Conservation (phyloP, 2,329 filamentous ascomycete species). For the Trichoderma sp. region DNA sequence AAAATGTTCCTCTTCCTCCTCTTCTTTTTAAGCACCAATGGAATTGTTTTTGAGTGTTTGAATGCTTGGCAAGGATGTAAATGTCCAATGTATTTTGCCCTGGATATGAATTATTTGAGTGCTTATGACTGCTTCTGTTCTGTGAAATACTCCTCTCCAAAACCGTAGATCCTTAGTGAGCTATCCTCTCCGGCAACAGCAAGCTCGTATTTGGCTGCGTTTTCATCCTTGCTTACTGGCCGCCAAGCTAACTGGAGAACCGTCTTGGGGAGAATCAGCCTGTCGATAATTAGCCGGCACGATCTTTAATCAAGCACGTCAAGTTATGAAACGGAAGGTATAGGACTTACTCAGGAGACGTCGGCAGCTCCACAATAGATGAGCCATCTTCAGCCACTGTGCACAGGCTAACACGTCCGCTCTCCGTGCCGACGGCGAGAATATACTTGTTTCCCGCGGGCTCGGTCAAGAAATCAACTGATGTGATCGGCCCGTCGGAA, state of each 20-base stretch:
- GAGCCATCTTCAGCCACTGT: slow-evolving; percentile 44
- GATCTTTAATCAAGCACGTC: no score
- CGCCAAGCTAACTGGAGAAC: slow-evolving; percentile 72
- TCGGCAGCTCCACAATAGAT: slow-evolving; percentile 40
- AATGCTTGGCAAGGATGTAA: not conserved
- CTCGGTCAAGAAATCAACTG: slow-evolving; percentile 64
- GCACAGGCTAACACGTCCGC: slow-evolving; percentile 50
- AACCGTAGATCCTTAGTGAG: slow-evolving; percentile 59
- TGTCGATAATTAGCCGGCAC: slow-evolving; percentile 29
- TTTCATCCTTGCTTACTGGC: slow-evolving; percentile 44
- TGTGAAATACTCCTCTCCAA: slow-evolving; percentile 31
- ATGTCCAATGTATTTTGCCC: not conserved
- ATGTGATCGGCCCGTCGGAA: slow-evolving; percentile 65
- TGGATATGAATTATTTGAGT: not conserved
- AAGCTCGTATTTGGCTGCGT: slow-evolving; percentile 42
- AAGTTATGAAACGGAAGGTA: not conserved
- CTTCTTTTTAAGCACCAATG: not conserved
- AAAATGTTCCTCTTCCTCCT: not conserved
- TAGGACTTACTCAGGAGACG: slow-evolving; percentile 45
- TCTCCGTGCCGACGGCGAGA: slow-evolving; percentile 61
- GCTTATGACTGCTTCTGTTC: slow-evolving; percentile 10
- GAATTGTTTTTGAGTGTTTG: not conserved
- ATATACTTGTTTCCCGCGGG: slow-evolving; percentile 38
- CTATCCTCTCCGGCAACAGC: slow-evolving; percentile 63
- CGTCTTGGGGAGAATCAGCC: slow-evolving; percentile 57